phyloP scores from a whole-genome alignment of 106 monocot species.

The Dendrobium huoshanense region DNA sequence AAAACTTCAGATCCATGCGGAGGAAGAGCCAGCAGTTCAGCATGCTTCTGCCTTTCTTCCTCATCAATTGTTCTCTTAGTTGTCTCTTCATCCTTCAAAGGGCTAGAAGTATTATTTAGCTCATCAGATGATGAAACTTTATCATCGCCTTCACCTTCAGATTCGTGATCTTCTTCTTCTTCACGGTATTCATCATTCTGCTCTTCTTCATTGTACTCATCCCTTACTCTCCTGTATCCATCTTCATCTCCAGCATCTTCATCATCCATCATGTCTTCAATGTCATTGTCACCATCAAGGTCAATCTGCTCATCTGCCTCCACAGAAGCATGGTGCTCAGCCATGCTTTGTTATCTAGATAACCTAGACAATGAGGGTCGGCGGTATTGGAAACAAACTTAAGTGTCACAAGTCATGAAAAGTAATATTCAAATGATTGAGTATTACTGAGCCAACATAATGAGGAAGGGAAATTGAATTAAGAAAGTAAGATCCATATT shows the following conservation, averaged over 20 bases:
- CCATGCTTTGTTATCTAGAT: slow-evolving; percentile 29
- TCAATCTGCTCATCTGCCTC: slow-evolving; percentile 86
- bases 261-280: slow-evolving; percentile 90
- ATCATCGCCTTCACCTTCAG: slow-evolving; percentile 29
- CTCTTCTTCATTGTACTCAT: slow-evolving; percentile 21
- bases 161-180: slow-evolving; percentile 22
- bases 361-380: background rate
- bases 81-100: slow-evolving; percentile 24
- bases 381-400: background rate
- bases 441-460: background rate
- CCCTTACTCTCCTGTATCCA: slow-evolving; percentile 13
- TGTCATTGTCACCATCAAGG: slow-evolving; percentile 92
- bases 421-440: background rate
- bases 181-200: slow-evolving; percentile 20
- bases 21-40: slow-evolving; percentile 78
- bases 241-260: slow-evolving; percentile 56
- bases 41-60: slow-evolving; percentile 54
- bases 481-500: background rate
- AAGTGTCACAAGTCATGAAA: background rate
- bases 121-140: slow-evolving; percentile 22
- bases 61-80: slow-evolving; percentile 23
- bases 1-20: slow-evolving; percentile 97
- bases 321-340: slow-evolving; percentile 41
- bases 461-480: background rate
- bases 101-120: slow-evolving; percentile 20